Evolutionary conservation across 2,329 filamentous ascomycete species (phyloP).

Genomic region (Didymella pinodella): DNA sequence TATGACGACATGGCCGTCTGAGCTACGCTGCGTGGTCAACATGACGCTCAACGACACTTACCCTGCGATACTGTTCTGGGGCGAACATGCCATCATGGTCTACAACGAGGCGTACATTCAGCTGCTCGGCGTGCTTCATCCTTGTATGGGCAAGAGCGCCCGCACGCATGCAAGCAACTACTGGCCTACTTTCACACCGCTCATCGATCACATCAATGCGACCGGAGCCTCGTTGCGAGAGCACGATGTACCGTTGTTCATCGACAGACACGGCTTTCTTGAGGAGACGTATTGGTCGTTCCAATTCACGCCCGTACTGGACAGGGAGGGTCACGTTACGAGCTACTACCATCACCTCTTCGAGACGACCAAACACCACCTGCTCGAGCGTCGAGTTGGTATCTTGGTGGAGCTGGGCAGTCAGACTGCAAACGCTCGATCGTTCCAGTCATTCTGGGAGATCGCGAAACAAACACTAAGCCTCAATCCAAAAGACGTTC

Average conservation of each 20-base stretch:
- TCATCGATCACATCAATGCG: slow-evolving; percentile 34
- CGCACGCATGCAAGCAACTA: slow-evolving; percentile 73
- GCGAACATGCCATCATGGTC: slow-evolving; percentile 46
- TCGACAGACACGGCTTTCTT: slow-evolving; percentile 70
- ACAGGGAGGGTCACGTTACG: slow-evolving; percentile 71
- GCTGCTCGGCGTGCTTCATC: slow-evolving; percentile 49
- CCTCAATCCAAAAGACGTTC: slow-evolving; percentile 66
- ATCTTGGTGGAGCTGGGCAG: slow-evolving; percentile 73
- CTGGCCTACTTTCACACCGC: slow-evolving; percentile 48
- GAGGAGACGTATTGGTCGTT: slow-evolving; percentile 84
- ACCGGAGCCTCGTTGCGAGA: slow-evolving; percentile 35
- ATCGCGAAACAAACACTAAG: slow-evolving; percentile 71
- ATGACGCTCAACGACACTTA: slow-evolving; percentile 66
- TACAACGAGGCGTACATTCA: slow-evolving; percentile 51
- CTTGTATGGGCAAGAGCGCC: slow-evolving; percentile 67
- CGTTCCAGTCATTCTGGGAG: slow-evolving; percentile 74
- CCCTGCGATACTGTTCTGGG: slow-evolving; percentile 69
- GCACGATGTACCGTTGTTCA: slow-evolving; percentile 76
- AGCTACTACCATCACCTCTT: slow-evolving; percentile 79
- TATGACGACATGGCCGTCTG: slow-evolving; percentile 72
- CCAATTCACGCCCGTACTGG: slow-evolving; percentile 77
- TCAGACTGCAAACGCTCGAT: slow-evolving; percentile 71
- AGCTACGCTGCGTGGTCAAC: slow-evolving; percentile 77
- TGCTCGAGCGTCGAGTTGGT: slow-evolving; percentile 34
- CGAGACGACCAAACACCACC: slow-evolving; percentile 70